Conservation (phyloP, 768 basidiomycete genomes). For the Psilocybe cyanescens region DNA sequence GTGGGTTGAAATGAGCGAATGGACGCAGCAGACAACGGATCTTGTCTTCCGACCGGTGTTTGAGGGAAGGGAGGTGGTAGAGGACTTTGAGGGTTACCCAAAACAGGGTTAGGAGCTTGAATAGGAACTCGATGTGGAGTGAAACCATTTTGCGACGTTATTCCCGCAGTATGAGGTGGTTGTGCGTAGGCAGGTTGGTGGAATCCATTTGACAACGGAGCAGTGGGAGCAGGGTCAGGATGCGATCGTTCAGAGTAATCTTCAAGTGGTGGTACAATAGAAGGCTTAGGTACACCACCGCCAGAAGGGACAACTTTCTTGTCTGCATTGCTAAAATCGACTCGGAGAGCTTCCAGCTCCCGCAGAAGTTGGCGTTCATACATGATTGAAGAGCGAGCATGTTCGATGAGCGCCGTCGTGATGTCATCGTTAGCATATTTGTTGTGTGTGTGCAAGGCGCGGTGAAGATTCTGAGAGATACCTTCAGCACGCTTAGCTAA, state of each 20-base stretch:
- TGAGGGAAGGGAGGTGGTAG: constrained; percentile 26
- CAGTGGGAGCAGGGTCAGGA: constrained; percentile 32
- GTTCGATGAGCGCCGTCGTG: constrained; percentile 87
- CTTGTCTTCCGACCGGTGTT: constrained; percentile 25
- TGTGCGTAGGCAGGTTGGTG: constrained; percentile 30
- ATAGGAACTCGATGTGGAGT: constrained; percentile 28
- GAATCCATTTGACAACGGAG: constrained; percentile 36
- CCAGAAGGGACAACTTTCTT: constrained; percentile 55
- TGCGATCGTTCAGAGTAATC: constrained; percentile 49
- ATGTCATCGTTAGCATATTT: constrained; percentile 90
- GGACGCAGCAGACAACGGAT: constrained; percentile 33
- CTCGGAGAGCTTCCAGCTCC: constrained; percentile 84
- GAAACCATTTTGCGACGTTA: constrained; percentile 28
- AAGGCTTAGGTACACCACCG: constrained; percentile 63
- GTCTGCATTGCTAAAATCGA: constrained; percentile 72
- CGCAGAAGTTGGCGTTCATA: constrained; percentile 89
- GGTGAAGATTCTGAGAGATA: constrained; percentile 93
- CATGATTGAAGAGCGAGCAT: constrained; percentile 89
- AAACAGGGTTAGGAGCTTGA: constrained; percentile 17
- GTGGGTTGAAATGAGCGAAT: constrained; percentile 25
- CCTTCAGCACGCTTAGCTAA: constrained; percentile 87
- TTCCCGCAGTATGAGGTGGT: constrained; percentile 40
- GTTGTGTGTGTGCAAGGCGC: constrained; percentile 83
- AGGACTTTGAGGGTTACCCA: constrained; percentile 20
- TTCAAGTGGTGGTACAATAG: constrained; percentile 64